These are phyloP conservation scores for Metschnikowia lachancei DNA, from an alignment of 805 yeast genomes.

Conservation along the genomic window DNA sequence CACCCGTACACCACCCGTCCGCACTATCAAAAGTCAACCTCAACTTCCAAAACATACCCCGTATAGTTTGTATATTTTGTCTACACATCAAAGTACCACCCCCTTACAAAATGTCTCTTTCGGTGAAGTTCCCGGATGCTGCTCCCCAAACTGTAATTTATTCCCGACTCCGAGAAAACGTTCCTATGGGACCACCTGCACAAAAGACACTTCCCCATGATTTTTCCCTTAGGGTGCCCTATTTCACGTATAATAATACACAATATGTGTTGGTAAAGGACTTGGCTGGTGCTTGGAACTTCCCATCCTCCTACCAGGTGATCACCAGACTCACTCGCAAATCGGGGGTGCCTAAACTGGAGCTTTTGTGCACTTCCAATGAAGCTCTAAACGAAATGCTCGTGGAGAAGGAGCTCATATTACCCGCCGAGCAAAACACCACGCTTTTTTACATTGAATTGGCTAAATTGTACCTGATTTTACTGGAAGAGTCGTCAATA, in stretches of 20 bases:
- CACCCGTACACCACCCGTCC: too few species aligned
- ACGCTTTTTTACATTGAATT: conserved; percentile 29
- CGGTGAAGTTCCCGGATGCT: conserved; percentile 1
- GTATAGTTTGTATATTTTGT: too few species aligned
- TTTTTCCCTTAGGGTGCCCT: conserved; percentile 13
- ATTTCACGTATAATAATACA: conserved; percentile 8
- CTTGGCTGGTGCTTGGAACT: conserved; percentile 36
- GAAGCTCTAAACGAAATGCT: conserved; percentile 25
- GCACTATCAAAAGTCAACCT: too few species aligned
- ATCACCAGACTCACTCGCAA: conserved; percentile 19
- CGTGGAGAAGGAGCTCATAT: conserved; percentile 20
- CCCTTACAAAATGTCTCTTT: background rate
- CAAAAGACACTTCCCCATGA: conserved; percentile 4
- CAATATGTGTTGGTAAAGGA: conserved; percentile 30
- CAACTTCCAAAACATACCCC: too few species aligned
- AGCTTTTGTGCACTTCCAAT: conserved; percentile 20
- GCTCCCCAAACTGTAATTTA: background rate
- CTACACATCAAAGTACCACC: too few species aligned
- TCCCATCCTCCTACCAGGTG: conserved; percentile 43
- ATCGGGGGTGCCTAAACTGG: conserved; percentile 17
- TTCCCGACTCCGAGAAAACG: conserved; percentile 12
- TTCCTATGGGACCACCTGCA: conserved; percentile 10
- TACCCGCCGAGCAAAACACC: conserved; percentile 17
- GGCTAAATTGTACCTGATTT: conserved; percentile 20
- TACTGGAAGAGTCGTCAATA: conserved; percentile 18